Conservation (phyloP, 169 alveolate species). For the Cystoisospora suis region DNA sequence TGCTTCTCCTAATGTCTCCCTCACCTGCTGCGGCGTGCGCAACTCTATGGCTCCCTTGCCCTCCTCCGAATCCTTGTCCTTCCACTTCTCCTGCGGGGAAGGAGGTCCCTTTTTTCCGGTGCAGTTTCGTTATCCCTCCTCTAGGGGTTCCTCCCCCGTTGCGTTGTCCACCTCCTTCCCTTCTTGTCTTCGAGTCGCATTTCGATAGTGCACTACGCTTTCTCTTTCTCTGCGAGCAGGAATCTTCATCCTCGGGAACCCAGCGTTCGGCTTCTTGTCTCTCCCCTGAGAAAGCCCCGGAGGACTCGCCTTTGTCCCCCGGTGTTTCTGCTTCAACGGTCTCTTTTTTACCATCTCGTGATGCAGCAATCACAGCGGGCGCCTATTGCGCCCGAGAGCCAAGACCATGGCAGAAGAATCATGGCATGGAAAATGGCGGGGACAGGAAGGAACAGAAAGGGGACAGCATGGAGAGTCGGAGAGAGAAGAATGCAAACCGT, state of each 20-base stretch:
- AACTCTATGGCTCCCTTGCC: not conserved
- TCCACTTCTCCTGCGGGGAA: not conserved
- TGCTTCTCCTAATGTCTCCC: too few relatives aligned
- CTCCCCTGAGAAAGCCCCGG: not conserved
- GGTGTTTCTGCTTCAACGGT: not conserved
- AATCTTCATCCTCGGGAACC: not conserved
- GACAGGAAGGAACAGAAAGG: too few relatives aligned
- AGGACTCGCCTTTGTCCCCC: not conserved
- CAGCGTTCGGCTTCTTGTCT: not conserved
- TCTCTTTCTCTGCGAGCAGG: constrained; percentile 27
- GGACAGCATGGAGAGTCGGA: too few relatives aligned
- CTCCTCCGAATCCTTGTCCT: not conserved
- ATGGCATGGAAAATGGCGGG: not conserved
- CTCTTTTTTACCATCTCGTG: not conserved
- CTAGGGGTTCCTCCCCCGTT: not conserved
- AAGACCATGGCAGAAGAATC: not conserved
- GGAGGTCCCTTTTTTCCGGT: too few relatives aligned
- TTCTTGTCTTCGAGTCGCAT: not conserved
- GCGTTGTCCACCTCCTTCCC: not conserved
- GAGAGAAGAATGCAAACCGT: too few relatives aligned
- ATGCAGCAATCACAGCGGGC: not conserved
- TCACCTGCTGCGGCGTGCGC: too few relatives aligned
- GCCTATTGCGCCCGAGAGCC: not conserved
- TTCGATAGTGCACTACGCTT: not conserved
- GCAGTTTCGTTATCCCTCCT: not conserved